These are phyloP conservation scores for Salix dunnii DNA, from an alignment of 345 rosid genomes.

Conservation along the genomic window DNA sequence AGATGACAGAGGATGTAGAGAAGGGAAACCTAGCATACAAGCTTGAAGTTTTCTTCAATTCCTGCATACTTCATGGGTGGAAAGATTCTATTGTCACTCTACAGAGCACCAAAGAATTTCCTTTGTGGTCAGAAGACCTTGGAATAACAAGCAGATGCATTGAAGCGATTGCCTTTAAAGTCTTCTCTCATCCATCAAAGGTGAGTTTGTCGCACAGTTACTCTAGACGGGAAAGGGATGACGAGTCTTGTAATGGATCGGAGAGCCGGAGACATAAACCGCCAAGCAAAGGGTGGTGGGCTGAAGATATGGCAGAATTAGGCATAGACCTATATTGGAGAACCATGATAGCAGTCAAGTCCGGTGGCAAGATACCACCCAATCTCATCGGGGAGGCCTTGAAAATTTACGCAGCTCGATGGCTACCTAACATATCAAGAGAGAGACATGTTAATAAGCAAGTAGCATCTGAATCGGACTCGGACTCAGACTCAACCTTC, in stretches of 20 bases:
- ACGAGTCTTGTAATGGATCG: slow-evolving; percentile 54
- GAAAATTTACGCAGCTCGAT: slow-evolving; percentile 74
- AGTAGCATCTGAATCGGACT: slow-evolving; percentile 57
- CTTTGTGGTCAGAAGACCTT: slow-evolving; percentile 82
- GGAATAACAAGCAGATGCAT: slow-evolving; percentile 84
- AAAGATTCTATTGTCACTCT: slow-evolving; percentile 79
- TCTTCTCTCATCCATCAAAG: slow-evolving; percentile 66
- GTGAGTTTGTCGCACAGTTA: slow-evolving; percentile 76
- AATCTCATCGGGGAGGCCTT: slow-evolving; percentile 75
- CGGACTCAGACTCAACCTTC: slow-evolving; percentile 64
- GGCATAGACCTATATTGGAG: slow-evolving; percentile 91
- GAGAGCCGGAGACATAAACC: slow-evolving; percentile 54
- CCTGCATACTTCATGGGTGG: slow-evolving; percentile 91
- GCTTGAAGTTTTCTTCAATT: slow-evolving; percentile 83
- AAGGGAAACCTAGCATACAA: slow-evolving; percentile 90
- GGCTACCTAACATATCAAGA: slow-evolving; percentile 72
- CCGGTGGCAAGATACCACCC: slow-evolving; percentile 66
- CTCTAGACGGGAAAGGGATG: slow-evolving; percentile 80
- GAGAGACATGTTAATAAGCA: slow-evolving; percentile 32
- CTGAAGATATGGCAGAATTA: slow-evolving; percentile 88
- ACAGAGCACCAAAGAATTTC: slow-evolving; percentile 69
- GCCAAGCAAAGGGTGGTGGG: slow-evolving; percentile 82
- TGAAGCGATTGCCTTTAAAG: slow-evolving; percentile 69
- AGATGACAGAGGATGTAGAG: slow-evolving; percentile 95
- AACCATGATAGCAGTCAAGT: slow-evolving; percentile 77